Evolutionary conservation across 176 grass and related monocot species (phyloP), one percentile per base, ranked within the genome.

Genomic region (Calamus simplicifolius): DNA sequence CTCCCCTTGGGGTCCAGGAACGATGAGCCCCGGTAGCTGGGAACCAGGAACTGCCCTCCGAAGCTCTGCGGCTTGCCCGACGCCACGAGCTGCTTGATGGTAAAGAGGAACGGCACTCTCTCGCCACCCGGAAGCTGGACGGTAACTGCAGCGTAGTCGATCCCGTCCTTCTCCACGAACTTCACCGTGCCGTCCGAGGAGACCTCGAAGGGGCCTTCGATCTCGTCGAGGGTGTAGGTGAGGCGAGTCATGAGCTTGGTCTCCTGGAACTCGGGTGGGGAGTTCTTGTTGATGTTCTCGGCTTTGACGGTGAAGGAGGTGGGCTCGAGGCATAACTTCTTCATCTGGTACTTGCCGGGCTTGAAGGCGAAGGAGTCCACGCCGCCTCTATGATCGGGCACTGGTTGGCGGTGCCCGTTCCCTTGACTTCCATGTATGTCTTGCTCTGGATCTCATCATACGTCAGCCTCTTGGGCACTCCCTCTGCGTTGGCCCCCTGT

Each of bases 171-270:
- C 81, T 94, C 89, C 68, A 71, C 81, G 59, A 94, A 94, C 63
- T 85, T 88, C 67, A 94, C 61, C 49, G 25, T 68, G 25, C 81
- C 77, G 30, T 88, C 77, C 26, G 84, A 6, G 49, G 54, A 54
- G 27, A 94, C 84, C 62, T 94, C 89, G 4, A 94, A 77, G 4
- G 80, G 89, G 4, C 89, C 89, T 71, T 94, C 84, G 3, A 94
- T 94, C 75, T 94, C 84, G 74, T 94, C 81, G 3, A 94, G 89
- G 8, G 89, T 94, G 81, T 94, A 94, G 51, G 84, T 94, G 51
- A 94, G 89, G 21, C 89, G 84, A 50, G 84, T 94, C 89, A 94
- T 94, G 71, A 94, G 89, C 74, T 88, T 94, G 17, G 89, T 94
- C 69, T 94, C 81, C 75, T 88, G 84, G 81, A 94, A 94, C n/a